Evolutionary conservation across 768 basidiomycete species (phyloP).

Genomic region (Rhizopogon rudus): DNA sequence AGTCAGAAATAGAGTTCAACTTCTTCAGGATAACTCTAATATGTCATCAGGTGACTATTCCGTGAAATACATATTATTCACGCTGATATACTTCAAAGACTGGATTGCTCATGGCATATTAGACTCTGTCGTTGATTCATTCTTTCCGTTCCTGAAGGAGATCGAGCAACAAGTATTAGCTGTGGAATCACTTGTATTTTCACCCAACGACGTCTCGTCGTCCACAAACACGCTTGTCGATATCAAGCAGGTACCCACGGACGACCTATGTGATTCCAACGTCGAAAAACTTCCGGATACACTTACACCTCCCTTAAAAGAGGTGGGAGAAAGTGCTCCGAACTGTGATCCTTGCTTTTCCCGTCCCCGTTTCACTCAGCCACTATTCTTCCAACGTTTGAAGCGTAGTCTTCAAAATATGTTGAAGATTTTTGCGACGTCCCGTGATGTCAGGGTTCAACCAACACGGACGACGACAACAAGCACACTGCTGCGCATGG

Average conservation of each 20-base stretch:
- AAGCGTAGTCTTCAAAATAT: constrained; percentile 26
- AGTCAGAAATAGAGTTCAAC: constrained; percentile 65
- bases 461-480: constrained; percentile 36
- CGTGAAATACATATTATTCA: not conserved
- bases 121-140: constrained; percentile 92
- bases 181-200: constrained; percentile 68
- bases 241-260: not conserved
- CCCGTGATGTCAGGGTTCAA: constrained; percentile 5
- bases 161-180: constrained; percentile 78
- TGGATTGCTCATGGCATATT: constrained; percentile 93
- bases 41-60: constrained; percentile 64
- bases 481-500: constrained; percentile 69
- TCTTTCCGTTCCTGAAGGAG: constrained; percentile 78
- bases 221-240: not conserved
- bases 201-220: constrained; percentile 12
- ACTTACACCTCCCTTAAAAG: not conserved
- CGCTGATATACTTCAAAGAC: constrained; percentile 38
- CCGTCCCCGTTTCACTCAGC: constrained; percentile 13
- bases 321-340: not conserved
- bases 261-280: not conserved
- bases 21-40: constrained; percentile 54
- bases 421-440: not conserved
- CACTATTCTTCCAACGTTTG: constrained; percentile 30
- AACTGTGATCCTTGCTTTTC: constrained; percentile 14
- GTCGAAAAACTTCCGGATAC: constrained; percentile 2